A percentile compares a stretch with the other conserved stretches of the same genome.
These are phyloP conservation scores for Xylariaceae sp. DNA, from an alignment of 2,329 filamentous ascomycete species.

Conservation along the genomic window DNA sequence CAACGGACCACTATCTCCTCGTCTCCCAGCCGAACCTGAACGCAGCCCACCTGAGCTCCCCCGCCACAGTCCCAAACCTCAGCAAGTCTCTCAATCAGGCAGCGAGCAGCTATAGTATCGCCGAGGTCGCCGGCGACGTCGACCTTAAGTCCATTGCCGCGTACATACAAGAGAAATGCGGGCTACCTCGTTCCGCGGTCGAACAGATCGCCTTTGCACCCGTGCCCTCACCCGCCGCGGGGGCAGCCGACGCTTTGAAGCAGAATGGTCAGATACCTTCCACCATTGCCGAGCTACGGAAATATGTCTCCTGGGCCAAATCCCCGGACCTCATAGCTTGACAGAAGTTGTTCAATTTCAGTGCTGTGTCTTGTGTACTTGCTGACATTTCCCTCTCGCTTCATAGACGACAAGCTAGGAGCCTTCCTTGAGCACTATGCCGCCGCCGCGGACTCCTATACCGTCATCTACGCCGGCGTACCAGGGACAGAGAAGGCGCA, in stretches of 20 bases:
- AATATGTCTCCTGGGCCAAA: no score
- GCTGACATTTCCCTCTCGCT: no score
- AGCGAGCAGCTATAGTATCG: constrained; percentile 41
- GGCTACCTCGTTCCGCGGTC: constrained; percentile 35
- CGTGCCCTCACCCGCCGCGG: constrained; percentile 29
- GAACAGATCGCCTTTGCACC: constrained; percentile 38
- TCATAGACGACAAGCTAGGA: constrained; percentile 48
- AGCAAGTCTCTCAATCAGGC: constrained; percentile 37
- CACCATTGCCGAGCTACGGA: no score
- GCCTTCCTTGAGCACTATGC: constrained; percentile 38
- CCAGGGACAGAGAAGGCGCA: constrained; percentile 41
- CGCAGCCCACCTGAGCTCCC: constrained; percentile 59
- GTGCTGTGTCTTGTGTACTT: no score
- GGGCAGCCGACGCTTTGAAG: constrained; percentile 42
- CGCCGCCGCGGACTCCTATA: constrained; percentile 49
- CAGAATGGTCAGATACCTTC: constrained; percentile 46
- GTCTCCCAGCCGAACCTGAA: constrained; percentile 72
- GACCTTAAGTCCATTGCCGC: constrained; percentile 37
- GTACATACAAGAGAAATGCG: constrained; percentile 44
- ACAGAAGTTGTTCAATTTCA: no score
- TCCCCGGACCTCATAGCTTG: no score
- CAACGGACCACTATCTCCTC: constrained; percentile 70
- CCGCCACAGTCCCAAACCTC: constrained; percentile 44
- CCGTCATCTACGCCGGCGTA: constrained; percentile 69
- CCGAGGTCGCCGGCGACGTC: constrained; percentile 52